Evolutionary conservation across 75 land plant species (phyloP), one percentile per base, ranked within the genome.

Genomic region (Sequoiadendron giganteum): DNA sequence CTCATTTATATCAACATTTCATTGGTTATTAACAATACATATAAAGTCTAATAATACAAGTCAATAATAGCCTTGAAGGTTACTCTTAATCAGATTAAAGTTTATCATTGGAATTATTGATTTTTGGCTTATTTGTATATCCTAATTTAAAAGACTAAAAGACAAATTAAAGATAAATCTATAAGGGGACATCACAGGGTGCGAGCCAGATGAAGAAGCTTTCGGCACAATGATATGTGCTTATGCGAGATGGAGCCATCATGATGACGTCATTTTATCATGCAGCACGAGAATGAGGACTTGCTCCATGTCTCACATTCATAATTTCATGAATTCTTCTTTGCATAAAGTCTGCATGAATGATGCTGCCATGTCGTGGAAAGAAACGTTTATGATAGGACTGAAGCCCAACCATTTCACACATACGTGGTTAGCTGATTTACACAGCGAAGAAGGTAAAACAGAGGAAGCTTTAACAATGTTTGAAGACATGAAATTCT

Each of bases 121-220:
- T n/a, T n/a, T n/a, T n/a, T n/a, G n/a, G n/a, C n/a, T n/a, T n/a
- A n/a, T n/a, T n/a, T n/a, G n/a, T n/a, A n/a, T n/a, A n/a, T n/a
- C n/a, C n/a, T n/a, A n/a, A n/a, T n/a, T n/a, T n/a, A n/a, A n/a
- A n/a, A n/a, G n/a, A n/a, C n/a, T n/a, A n/a, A n/a, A n/a, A n/a
- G n/a, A n/a, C n/a, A n/a, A n/a, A n/a, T n/a, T n/a, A n/a, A n/a
- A n/a, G n/a, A n/a, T n/a, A n/a, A n/a, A n/a, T n/a, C n/a, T n/a
- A n/a, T n/a, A n/a, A n/a, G n/a, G n/a, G n/a, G n/a, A n/a, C n/a
- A n/a, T n/a, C n/a, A n/a, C n/a, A 36, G 38, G 38, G 38, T 36
- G 94, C 84, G 99, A 97, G 89, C 98, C 99, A 34, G 99, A 97
- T 90, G 97, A 93, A 86, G 94, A 96, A 89, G 95, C 97, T 87